Evolutionary conservation across 176 grass and related monocot species (phyloP).

Genomic region (Ananas comosus): DNA sequence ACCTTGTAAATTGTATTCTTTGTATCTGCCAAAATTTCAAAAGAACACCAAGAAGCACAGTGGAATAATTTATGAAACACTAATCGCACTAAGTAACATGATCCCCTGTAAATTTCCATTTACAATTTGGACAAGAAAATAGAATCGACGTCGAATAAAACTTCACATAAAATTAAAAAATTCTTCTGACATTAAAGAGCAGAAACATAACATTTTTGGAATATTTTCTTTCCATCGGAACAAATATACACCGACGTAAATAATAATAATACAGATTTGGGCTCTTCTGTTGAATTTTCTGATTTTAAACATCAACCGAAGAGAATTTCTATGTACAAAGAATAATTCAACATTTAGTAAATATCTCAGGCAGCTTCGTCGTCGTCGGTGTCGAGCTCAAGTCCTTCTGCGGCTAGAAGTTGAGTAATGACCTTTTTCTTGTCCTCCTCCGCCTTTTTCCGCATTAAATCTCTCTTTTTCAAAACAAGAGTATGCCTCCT

Average conservation of each 20-base stretch:
- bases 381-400: constrained; percentile 82
- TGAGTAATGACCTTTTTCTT: constrained; percentile 49
- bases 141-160: no score
- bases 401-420: constrained; percentile 72
- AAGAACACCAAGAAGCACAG: neutral
- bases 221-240: neutral
- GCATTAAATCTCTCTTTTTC: constrained; percentile 75
- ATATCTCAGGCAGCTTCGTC: constrained; percentile 30
- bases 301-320: neutral
- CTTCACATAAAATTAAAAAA: no score
- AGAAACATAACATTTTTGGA: neutral
- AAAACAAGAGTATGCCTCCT: constrained; percentile 78
- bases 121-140: neutral
- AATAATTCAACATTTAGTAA: neutral
- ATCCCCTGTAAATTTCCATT: neutral
- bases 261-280: no score
- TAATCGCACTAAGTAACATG: no score
- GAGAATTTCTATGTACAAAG: neutral
- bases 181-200: neutral
- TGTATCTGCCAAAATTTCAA: no score
- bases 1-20: no score
- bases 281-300: neutral
- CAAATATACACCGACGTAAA: neutral
- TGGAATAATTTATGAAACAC: neutral
- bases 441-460: constrained; percentile 72